Base-by-base conservation (phyloP, 352 stramenopile species). In the Elongisporangium anandrum region DNA sequence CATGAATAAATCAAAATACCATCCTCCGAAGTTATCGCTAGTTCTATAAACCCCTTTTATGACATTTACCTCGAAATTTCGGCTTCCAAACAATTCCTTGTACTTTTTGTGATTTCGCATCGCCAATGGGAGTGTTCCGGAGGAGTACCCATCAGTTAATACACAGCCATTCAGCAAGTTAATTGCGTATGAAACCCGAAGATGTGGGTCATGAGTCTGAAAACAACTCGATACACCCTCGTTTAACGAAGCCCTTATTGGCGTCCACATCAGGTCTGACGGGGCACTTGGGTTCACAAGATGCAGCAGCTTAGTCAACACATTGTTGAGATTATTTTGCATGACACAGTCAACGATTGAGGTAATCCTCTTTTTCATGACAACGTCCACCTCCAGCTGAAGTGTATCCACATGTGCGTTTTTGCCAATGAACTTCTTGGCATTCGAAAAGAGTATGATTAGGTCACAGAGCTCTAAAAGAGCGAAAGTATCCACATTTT, bases 121-220 rank as follows among this genome's bases (percentile, higher is more conserved):
- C 0, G 55, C 24, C 0, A 13, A 4, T n/a, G 78, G 75, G 3
- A 90, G 56, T 3, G 74, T 69, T 17, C 68, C 66, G 17, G 74
- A 69, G 17, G 66, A 54, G 21, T 67, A 64, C 0, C 78, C 80
- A 52, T 88, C 68, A 0, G 66, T 70, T 6, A 86, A 51, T 3
- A 88, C 64, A 2, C 57, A 50, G 0, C 80, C 78, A 1, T 65
- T 75, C 17, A 85, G 78, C 22, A 87, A n/a, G 38, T 88, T 88
- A 10, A 88, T 54, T 1, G 71, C 60, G 26, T 83, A 86, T 10
- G 72, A 63, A 0, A 41, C 29, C 6, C 29, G 4, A 13, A 41
- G 29, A 2, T 13, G 29, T 15, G 29, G 5, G 9, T 41, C 64
- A 13, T 60, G 48, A 9, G 65, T 64, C 41, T 73, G 54, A 26